phyloP scores from a whole-genome alignment of 495 filamentous ascomycete species.

The Extremus antarcticus region DNA sequence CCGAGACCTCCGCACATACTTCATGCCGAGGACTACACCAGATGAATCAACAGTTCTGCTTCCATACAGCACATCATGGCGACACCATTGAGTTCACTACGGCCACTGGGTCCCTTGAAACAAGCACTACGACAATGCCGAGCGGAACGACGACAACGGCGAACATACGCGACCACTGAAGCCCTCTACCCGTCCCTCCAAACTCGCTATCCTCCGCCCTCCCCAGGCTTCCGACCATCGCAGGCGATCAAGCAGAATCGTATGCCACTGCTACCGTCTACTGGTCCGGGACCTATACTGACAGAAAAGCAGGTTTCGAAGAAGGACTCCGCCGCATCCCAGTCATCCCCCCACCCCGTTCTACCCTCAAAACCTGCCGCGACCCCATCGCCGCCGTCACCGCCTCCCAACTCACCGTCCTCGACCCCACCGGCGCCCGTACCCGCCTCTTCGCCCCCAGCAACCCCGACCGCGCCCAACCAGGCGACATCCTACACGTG shows the following conservation, averaged over 20 bases:
- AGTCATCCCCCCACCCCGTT: constrained; percentile 18
- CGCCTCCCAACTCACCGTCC: constrained; percentile 51
- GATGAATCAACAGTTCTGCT: neutral
- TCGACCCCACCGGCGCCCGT: constrained; percentile 77
- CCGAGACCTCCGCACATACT: constrained; percentile 4
- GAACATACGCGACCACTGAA: constrained; percentile 11
- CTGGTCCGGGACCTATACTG: too few relatives aligned
- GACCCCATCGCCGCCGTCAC: constrained; percentile 55
- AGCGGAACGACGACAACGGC: constrained; percentile 11
- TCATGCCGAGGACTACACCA: neutral
- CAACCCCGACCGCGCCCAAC: constrained; percentile 61
- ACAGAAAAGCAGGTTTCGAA: constrained; percentile 19
- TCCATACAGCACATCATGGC: neutral
- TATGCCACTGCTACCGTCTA: neutral
- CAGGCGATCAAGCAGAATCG: constrained; percentile 17
- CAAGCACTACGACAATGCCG: constrained; percentile 19
- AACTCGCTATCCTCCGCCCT: constrained; percentile 8
- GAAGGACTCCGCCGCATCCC: constrained; percentile 17
- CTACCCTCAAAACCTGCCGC: constrained; percentile 24
- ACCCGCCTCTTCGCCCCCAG: constrained; percentile 65
- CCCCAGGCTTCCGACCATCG: constrained; percentile 14
- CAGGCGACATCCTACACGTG: constrained; percentile 85
- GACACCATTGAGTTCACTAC: constrained; percentile 2
- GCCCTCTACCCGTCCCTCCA: constrained; percentile 15
- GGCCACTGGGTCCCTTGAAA: constrained; percentile 20